Base-by-base conservation (phyloP, 306 rosid genomes). In the Vicia faba region DNA sequence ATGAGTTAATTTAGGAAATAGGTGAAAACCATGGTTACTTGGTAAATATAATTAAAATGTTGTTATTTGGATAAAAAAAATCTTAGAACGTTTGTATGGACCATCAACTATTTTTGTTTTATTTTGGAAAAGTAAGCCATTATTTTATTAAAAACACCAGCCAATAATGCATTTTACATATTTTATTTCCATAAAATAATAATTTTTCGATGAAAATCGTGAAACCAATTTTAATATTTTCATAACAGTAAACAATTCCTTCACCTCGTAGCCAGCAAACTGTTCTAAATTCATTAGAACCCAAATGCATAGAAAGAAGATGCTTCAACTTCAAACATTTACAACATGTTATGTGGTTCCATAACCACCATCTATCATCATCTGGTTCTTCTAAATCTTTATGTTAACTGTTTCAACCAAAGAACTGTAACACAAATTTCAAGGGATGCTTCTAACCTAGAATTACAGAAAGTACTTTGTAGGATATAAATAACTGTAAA, bases 341-440 rank as follows among this genome's bases (percentile, higher is more conserved):
- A 48, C 49, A 64, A 53, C 66, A 23, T 48, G 64, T 33, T 49
- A 63, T 38, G 44, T 58, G 23, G 59, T 36, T 18, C 50, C 65
- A 69, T 25, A 59, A 57, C 71, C 74, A 64, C 50, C 53, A 66
- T 36, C 75, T 71, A 54, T 14, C 31, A 66, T 75, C 31, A 67
- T 59, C n/a, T 18, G 8, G 55, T 56, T 11, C 26, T 74, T 74
- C 70, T 80, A 66, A 39, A 65, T 50, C 60, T 28, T 54, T 38
- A 59, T 57, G 80, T 75, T 66, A 65, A 60, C 35, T 65, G 76
- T 49, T 50, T 70, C 51, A 68, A 49, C 48, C 61, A 35, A 64
- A 64, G n/a, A 74, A 58, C 76, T 33, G 36, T 31, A 70, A 12
- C 18, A 65, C 43, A 51, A 16, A 59, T 33, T 57, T 40, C 54